These are phyloP conservation scores for Kluyveromyces dobzhanskii DNA, from an alignment of 805 yeast species.

Conservation along the genomic window DNA sequence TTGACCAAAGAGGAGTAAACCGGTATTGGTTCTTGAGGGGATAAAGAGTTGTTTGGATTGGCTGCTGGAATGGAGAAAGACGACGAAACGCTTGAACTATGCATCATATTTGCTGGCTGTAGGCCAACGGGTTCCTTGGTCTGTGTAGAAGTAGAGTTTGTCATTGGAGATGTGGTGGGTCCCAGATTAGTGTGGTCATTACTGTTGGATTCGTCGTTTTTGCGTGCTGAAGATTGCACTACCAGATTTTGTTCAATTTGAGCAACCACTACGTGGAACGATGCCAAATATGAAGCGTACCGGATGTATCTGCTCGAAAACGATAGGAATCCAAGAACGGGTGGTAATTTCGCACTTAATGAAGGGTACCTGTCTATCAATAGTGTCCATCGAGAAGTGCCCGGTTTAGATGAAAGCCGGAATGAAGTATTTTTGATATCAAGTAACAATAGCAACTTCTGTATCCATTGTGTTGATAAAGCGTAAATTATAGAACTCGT, in stretches of 20 bases:
- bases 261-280: conserved; percentile 23
- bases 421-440: background rate
- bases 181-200: background rate
- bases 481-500: conserved; percentile 24
- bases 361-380: conserved; percentile 1
- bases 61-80: background rate
- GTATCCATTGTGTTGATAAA: conserved; percentile 12
- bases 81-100: background rate
- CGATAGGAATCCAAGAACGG: background rate
- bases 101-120: background rate
- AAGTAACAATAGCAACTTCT: conserved; percentile 3
- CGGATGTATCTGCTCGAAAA: conserved; percentile 13
- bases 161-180: background rate
- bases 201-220: background rate
- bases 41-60: background rate
- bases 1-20: conserved; percentile 3
- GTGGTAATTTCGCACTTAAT: background rate
- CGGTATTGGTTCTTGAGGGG: background rate
- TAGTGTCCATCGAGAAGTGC: conserved; percentile 4
- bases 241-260: conserved; percentile 16
- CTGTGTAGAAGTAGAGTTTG: background rate
- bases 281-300: conserved; percentile 15
- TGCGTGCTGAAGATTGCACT: conserved; percentile 8
- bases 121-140: background rate
- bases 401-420: background rate